Evolutionary conservation across 805 yeast genomes (phyloP).

Genomic region (Nakazawaea pomicola): DNA sequence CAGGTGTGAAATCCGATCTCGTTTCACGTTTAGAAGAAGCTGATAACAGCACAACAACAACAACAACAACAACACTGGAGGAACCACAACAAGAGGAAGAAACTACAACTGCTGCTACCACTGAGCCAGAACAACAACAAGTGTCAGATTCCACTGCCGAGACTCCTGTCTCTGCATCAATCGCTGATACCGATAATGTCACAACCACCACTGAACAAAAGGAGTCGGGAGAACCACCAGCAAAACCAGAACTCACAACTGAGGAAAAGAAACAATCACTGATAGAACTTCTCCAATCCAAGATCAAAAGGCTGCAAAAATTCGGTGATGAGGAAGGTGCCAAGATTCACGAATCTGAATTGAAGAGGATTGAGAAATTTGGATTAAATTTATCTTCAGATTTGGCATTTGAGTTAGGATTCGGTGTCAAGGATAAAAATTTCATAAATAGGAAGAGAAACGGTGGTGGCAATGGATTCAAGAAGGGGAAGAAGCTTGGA

Average conservation of each 20-base stretch:
- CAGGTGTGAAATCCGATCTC: conserved; percentile 80
- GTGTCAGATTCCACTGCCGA: conserved; percentile 3
- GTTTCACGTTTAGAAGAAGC: conserved; percentile 58
- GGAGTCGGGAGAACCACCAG: conserved; percentile 13
- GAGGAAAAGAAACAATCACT: conserved; percentile 72
- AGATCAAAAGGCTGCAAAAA: conserved; percentile 68
- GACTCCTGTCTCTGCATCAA: neutral
- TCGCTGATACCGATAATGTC: neutral
- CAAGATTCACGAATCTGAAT: conserved; percentile 52
- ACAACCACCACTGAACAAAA: too few relatives aligned
- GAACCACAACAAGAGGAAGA: conserved; percentile 18
- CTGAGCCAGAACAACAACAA: conserved; percentile 15
- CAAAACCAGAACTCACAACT: conserved; percentile 41
- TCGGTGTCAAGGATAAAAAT: conserved; percentile 22
- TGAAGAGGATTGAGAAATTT: conserved; percentile 75
- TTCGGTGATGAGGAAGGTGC: conserved; percentile 58
- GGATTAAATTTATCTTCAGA: conserved; percentile 70
- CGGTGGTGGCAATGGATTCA: too few relatives aligned
- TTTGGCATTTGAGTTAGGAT: conserved; percentile 63
- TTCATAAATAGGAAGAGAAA: conserved; percentile 1
- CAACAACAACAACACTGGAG: conserved; percentile 1
- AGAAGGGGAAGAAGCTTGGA: neutral
- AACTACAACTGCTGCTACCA: conserved; percentile 20
- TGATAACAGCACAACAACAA: conserved; percentile 31
- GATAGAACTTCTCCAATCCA: conserved; percentile 58